phyloP scores from a whole-genome alignment of 1,139 yeast species.

The Pichia sp. region DNA sequence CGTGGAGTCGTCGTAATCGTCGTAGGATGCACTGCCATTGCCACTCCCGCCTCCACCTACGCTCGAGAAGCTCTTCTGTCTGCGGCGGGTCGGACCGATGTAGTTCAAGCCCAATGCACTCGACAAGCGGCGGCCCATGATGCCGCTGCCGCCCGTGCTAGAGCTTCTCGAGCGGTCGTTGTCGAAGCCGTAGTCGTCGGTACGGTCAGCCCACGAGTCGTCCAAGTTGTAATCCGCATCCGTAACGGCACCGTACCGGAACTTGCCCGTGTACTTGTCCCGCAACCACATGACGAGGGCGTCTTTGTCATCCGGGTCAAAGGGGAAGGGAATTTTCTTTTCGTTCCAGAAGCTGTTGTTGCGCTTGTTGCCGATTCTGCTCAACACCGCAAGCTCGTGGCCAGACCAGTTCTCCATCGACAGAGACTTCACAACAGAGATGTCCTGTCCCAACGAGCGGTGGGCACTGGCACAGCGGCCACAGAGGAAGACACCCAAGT shows the following conservation, averaged over 20 bases:
- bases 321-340: constrained; percentile 62
- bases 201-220: constrained; percentile 16
- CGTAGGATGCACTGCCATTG: background rate
- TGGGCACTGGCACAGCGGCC: constrained; percentile 80
- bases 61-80: background rate
- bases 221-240: constrained; percentile 29
- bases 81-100: constrained; percentile 7
- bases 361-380: constrained; percentile 60
- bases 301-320: constrained; percentile 63
- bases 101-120: constrained; percentile 11
- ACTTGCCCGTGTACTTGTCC: constrained; percentile 50
- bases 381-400: constrained; percentile 56
- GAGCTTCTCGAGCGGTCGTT: constrained; percentile 6
- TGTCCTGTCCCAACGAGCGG: constrained; percentile 67
- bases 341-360: constrained; percentile 66
- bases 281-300: constrained; percentile 49
- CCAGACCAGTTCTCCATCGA: constrained; percentile 75
- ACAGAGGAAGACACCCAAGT: constrained; percentile 63
- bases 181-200: constrained; percentile 22
- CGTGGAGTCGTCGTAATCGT: constrained; percentile 1
- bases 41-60: no score
- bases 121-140: constrained; percentile 6
- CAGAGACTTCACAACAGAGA: constrained; percentile 74
- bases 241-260: constrained; percentile 36
- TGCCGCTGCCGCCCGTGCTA: constrained; percentile 13